Evolutionary conservation across 352 stramenopile species (phyloP), one percentile per base, ranked within the genome.

Genomic region (Globisporangium uncinulatum): DNA sequence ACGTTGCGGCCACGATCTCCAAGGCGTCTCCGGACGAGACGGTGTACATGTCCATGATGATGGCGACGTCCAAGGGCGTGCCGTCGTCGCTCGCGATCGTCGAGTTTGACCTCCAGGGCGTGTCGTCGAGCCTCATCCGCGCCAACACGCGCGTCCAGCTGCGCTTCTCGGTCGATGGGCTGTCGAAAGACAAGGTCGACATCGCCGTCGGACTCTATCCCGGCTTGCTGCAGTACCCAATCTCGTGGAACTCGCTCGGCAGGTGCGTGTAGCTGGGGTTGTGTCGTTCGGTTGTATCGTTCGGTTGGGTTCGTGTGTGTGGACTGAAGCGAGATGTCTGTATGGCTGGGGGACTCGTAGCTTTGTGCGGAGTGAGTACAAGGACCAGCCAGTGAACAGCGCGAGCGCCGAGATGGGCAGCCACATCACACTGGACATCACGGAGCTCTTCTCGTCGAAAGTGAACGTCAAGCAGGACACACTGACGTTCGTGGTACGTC

Each of bases 371-470:
- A 56, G 56, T 56, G 59, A 75, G 19, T 89, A 81, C 62, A 66
- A 55, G 20, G 48, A 85, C 17, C 66, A 73, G 31, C 61, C 85
- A 51, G 73, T 89, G 61, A 75, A 90, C 67, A 76, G 70, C 47
- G 76, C 71, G 11, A 41, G 53, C 9, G 71, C 75, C 3, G 66
- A 76, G 46, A 63, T 90, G 36, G 81, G 83, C 43, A 87, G 67
- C 43, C 74, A 88, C 62, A 58, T 92, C 46, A 65, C 70, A 19
- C 92, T 91, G 57, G 83, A 94, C 62, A 87, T 94, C 66, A 94
- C 83, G 3, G 83, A 94, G 52, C 63, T 88, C 20, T 82, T 92
- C 21, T 63, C 76, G 19, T 59, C 59, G 8, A 84, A 75, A 36
- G 54, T 92, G 19, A 67, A 74, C 21, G 55, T 52, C 14, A 66